Conservation (phyloP, 805 yeast species). For the Suhomyces sp. region DNA sequence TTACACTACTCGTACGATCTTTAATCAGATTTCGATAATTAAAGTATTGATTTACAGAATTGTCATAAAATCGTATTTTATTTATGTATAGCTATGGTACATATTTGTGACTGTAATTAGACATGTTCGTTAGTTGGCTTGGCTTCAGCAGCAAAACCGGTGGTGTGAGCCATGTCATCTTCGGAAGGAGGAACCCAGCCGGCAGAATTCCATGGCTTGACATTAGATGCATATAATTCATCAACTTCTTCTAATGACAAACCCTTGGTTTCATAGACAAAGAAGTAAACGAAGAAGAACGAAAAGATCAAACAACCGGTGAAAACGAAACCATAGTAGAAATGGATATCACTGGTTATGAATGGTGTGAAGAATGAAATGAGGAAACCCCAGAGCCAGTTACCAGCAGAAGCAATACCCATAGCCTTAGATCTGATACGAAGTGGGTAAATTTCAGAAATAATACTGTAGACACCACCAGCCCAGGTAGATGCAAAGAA, state of each 20-base stretch:
- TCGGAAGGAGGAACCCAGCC: conserved; percentile 49
- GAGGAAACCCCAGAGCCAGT: conserved; percentile 28
- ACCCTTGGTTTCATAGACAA: conserved; percentile 77
- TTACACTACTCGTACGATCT: background rate
- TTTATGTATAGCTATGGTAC: background rate
- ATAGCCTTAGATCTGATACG: conserved; percentile 51
- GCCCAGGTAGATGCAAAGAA: conserved; percentile 78
- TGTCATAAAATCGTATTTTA: background rate
- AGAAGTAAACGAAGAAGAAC: conserved; percentile 66
- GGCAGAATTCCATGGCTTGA: conserved; percentile 39
- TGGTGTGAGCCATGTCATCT: conserved; percentile 32
- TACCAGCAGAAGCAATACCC: conserved; percentile 28
- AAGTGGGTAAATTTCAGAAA: conserved; percentile 66
- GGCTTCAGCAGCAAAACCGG: conserved; percentile 36
- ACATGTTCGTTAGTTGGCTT: conserved; percentile 31
- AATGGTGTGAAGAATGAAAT: conserved; percentile 62
- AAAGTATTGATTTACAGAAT: too few relatives aligned
- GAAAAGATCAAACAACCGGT: conserved; percentile 60
- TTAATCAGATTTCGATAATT: background rate
- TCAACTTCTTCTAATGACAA: conserved; percentile 80
- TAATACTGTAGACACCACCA: conserved; percentile 63
- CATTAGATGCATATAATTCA: conserved; percentile 50
- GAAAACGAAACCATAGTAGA: conserved; percentile 63
- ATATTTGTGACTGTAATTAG: conserved; percentile 4
- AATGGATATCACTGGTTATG: conserved; percentile 57